Percentiles rank a stretch among this genome's conserved stretches.
Evolutionary conservation across 495 filamentous ascomycete genomes (phyloP).

Genomic region (Thermochaetoides thermophila): DNA sequence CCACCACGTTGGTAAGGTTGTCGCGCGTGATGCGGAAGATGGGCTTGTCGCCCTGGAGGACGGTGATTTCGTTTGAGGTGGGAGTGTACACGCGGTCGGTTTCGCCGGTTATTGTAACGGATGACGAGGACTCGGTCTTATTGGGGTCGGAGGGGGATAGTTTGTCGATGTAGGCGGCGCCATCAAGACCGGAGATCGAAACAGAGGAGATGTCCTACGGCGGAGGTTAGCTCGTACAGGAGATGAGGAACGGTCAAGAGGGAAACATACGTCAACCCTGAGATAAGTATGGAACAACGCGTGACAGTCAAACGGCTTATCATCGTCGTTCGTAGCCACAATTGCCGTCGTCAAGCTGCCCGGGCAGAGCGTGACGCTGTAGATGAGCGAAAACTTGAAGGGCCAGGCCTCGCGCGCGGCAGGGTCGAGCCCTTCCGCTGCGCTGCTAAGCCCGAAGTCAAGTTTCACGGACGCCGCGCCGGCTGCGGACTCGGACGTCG

Average conservation of each 20-base stretch:
- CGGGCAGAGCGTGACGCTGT: conserved; percentile 70
- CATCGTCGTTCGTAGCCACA: conserved; percentile 74
- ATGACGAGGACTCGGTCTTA: conserved; percentile 36
- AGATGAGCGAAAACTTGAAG: conserved; percentile 76
- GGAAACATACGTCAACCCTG: conserved; percentile 49
- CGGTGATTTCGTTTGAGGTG: conserved; percentile 32
- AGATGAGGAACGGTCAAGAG: not conserved
- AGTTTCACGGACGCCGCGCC: conserved; percentile 57
- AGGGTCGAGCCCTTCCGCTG: conserved; percentile 46
- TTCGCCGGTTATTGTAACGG: conserved; percentile 47
- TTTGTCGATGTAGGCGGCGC: conserved; percentile 68
- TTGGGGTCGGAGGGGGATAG: conserved; percentile 41
- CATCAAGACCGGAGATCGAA: conserved; percentile 55
- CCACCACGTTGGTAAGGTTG: conserved; percentile 70
- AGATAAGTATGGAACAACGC: conserved; percentile 86
- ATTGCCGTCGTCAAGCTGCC: conserved; percentile 67
- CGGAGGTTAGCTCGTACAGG: not conserved
- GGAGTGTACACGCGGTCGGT: conserved; percentile 57
- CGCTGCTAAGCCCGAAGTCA: conserved; percentile 71
- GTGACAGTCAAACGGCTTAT: conserved; percentile 76
- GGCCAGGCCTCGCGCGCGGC: conserved; percentile 55
- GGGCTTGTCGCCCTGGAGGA: conserved; percentile 44
- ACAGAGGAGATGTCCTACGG: conserved; percentile 58
- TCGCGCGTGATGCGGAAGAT: conserved; percentile 62
- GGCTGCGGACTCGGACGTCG: conserved; percentile 35